Percentiles rank a stretch among this genome's conserved stretches.
phyloP scores from a whole-genome alignment of 2,329 filamentous ascomycete genomes.

The Cercospora beticola region DNA sequence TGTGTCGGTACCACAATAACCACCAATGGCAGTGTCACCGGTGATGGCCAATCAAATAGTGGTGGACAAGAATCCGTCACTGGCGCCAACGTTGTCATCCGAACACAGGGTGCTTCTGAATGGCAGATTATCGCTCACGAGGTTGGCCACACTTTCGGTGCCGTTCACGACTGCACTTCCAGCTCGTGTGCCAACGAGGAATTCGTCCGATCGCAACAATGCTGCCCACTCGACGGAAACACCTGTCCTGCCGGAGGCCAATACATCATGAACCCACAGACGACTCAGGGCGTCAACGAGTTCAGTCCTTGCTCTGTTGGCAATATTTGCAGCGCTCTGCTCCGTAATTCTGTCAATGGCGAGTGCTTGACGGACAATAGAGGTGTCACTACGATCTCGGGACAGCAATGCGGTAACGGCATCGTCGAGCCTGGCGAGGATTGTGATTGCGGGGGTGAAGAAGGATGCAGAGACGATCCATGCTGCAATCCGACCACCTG shows the following conservation, averaged over 20 bases:
- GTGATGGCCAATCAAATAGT: conserved; percentile 38
- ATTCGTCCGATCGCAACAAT: conserved; percentile 62
- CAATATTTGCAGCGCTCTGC: conserved; percentile 87
- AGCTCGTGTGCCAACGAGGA: conserved; percentile 65
- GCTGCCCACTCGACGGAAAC: conserved; percentile 71
- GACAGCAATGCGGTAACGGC: conserved; percentile 89
- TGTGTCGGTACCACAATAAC: conserved; percentile 61
- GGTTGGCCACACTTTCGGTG: conserved; percentile 90
- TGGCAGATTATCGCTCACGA: conserved; percentile 98
- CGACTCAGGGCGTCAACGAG: conserved; percentile 65
- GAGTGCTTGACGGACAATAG: conserved; percentile 82
- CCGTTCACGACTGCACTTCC: conserved; percentile 84
- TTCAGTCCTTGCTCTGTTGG: conserved; percentile 91
- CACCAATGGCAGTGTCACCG: conserved; percentile 43
- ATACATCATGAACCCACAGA: conserved; percentile 97
- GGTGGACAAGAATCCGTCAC: conserved; percentile 69
- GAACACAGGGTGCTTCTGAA: conserved; percentile 66
- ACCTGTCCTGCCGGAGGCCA: conserved; percentile 73
- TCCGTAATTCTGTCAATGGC: conserved; percentile 71
- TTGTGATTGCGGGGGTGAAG: conserved; percentile 85
- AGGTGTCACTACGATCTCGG: conserved; percentile 75
- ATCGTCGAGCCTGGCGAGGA: conserved; percentile 94
- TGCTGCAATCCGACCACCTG: conserved; percentile 89
- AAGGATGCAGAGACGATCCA: conserved; percentile 68
- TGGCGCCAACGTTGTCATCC: conserved; percentile 85